Evolutionary conservation across 345 rosid species (phyloP).

Genomic region (Brassica napus): DNA sequence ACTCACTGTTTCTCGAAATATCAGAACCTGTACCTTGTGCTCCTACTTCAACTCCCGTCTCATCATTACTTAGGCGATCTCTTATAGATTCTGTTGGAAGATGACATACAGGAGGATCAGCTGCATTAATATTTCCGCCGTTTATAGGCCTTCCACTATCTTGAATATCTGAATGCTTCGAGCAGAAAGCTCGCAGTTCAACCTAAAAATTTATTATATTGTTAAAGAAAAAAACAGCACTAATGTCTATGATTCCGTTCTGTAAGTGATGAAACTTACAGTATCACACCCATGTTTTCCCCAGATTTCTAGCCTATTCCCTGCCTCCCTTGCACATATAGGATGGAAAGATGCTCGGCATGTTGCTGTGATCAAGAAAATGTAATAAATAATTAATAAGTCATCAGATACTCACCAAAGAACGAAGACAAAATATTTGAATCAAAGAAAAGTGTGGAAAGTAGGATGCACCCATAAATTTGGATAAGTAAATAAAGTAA

Average conservation of each 20-base stretch:
- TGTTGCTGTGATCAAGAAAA: conserved; percentile 55
- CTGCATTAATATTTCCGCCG: conserved; percentile 41
- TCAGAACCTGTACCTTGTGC: conserved; percentile 51
- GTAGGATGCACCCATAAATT: conserved; percentile 5
- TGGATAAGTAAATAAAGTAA: conserved; percentile 12
- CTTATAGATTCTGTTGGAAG: conserved; percentile 44
- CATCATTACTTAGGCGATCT: conserved; percentile 50
- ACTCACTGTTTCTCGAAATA: conserved; percentile 54
- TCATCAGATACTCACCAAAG: neutral
- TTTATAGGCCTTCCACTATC: conserved; percentile 35
- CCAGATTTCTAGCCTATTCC: conserved; percentile 89
- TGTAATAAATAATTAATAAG: conserved; percentile 45
- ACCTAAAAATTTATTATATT: conserved; percentile 52
- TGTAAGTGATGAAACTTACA: conserved; percentile 52
- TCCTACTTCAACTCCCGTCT: conserved; percentile 44
- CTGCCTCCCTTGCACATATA: conserved; percentile 90
- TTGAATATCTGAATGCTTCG: conserved; percentile 72
- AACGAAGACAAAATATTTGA: neutral
- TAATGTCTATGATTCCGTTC: conserved; percentile 5
- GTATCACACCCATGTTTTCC: conserved; percentile 77
- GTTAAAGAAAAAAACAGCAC: conserved; percentile 17
- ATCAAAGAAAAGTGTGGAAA: conserved; percentile 8
- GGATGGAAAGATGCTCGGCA: conserved; percentile 97
- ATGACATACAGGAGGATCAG: conserved; percentile 40
- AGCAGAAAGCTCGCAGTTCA: conserved; percentile 92